Evolutionary conservation across 768 basidiomycete species (phyloP), one percentile per base, ranked within the genome.

Genomic region (Ephemerocybe angulata): DNA sequence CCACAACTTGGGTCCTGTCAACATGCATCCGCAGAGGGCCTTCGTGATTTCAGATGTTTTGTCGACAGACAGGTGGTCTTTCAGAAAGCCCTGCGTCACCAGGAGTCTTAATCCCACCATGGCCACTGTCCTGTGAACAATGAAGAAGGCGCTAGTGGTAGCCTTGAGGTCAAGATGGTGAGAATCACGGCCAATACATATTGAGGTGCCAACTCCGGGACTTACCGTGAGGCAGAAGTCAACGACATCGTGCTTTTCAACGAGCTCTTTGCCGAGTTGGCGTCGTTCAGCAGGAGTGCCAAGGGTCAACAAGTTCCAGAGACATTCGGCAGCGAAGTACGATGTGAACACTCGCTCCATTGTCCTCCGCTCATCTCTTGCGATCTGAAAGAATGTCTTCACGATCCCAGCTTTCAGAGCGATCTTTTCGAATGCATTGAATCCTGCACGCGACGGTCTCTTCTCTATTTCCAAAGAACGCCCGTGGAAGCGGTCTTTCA

Each of bases 321-420:
- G 55, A 4, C 54, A 42, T 22, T 63, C 61, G 12, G 64, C 27
- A 0, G 66, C 69, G 28, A 65, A 62, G 50, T 65, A 56, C 11
- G 63, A 58, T 4, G 66, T 55, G 1, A 67, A 56, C n/a, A 52
- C 57, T 41, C 52, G 50, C 35, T 52, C 56, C 37, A 47, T 47
- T 29, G 60, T 51, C n/a, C 40, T 56, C 27, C 58, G 35, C 28
- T 59, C 10, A 44, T 65, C 56, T 42, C 62, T 58, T 8, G 63
- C 53, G 21, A 71, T 46, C 22, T 54, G 55, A 19, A 69, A 48
- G 52, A 70, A 56, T 2, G 64, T 58, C 41, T 63, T 65, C 15
- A 67, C 66, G 40, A 71, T 63, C 3, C 70, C 70, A 15, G 64
- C 51, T 4, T 61, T 50, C 24, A 65, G 43, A 15, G 65, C 65